Percentiles rank a stretch among this genome's conserved stretches.
phyloP scores from a whole-genome alignment of 306 rosid species.

The Ziziphus jujuba region DNA sequence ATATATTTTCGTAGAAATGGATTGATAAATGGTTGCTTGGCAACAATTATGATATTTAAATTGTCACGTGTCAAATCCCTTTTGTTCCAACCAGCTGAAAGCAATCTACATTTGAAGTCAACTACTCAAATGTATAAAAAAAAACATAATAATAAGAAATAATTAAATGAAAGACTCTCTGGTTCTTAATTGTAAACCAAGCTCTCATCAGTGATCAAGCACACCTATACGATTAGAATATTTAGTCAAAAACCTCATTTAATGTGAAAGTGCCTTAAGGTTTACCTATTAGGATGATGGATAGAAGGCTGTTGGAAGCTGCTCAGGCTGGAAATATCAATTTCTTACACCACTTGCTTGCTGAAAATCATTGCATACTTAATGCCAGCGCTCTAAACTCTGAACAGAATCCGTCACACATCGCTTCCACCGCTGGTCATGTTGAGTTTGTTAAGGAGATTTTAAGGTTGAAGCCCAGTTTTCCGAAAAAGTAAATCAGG shows the following conservation, averaged over 20 bases:
- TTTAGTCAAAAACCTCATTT: neutral
- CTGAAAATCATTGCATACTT: conserved; percentile 7
- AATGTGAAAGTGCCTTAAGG: neutral
- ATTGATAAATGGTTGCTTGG: too few species aligned
- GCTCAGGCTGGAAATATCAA: conserved; percentile 15
- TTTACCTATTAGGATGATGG: neutral
- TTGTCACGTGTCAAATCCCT: neutral
- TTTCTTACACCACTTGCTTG: conserved; percentile 6
- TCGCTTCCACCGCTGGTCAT: neutral
- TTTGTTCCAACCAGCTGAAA: neutral
- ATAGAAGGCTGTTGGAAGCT: conserved; percentile 24
- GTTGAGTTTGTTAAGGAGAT: conserved; percentile 11
- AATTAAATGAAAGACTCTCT: too few species aligned
- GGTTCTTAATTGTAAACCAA: neutral
- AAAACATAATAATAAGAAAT: too few species aligned
- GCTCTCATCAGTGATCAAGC: neutral
- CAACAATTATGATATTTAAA: too few species aligned
- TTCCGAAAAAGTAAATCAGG: conserved; percentile 18
- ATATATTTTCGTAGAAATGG: too few species aligned
- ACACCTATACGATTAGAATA: neutral
- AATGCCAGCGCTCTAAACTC: neutral
- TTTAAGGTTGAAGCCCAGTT: conserved; percentile 17
- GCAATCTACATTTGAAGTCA: neutral
- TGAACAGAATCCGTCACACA: conserved; percentile 4
- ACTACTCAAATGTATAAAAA: neutral